Percentiles rank a stretch among this genome's conserved stretches.
phyloP scores from a whole-genome alignment of 148 eudicot genomes.

The Rhododendron ovatum region DNA sequence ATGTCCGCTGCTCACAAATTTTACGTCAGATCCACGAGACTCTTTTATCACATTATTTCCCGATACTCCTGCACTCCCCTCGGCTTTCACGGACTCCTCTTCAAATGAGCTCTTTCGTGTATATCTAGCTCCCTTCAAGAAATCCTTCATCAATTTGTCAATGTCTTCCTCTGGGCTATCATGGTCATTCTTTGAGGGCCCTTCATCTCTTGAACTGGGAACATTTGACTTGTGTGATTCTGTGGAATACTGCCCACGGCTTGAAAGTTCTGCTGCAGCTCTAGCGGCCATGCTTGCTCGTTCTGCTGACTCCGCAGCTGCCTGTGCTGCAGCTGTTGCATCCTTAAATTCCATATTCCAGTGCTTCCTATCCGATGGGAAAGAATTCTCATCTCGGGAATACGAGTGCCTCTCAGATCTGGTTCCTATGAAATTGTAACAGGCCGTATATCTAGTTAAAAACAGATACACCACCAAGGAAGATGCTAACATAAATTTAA shows the following conservation, averaged over 20 bases:
- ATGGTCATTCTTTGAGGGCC: constrained; percentile 16
- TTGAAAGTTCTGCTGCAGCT: constrained; percentile 91
- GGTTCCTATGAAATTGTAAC: constrained; percentile 29
- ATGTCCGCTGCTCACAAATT: constrained; percentile 10
- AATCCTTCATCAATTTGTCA: constrained; percentile 15
- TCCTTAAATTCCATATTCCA: constrained; percentile 85
- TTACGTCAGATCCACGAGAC: constrained; percentile 20
- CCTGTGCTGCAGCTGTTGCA: constrained; percentile 90
- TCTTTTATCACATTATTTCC: constrained; percentile 16
- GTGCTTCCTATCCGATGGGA: constrained; percentile 26
- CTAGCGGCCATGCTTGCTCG: constrained; percentile 90
- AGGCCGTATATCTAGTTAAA: not conserved
- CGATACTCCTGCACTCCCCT: constrained; percentile 3
- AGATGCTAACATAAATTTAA: not conserved
- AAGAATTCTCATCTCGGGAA: constrained; percentile 25
- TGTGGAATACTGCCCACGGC: constrained; percentile 30
- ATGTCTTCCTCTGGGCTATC: constrained; percentile 16
- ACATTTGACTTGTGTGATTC: constrained; percentile 28
- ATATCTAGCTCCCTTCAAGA: constrained; percentile 17
- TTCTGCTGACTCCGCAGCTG: constrained; percentile 98
- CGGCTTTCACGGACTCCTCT: constrained; percentile 12
- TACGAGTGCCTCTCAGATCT: constrained; percentile 32
- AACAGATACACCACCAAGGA: not conserved
- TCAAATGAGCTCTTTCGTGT: constrained; percentile 19
- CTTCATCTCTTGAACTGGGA: constrained; percentile 24